Evolutionary conservation across 441 rosid genomes (phyloP).

Genomic region (Gossypium gossypioides): DNA sequence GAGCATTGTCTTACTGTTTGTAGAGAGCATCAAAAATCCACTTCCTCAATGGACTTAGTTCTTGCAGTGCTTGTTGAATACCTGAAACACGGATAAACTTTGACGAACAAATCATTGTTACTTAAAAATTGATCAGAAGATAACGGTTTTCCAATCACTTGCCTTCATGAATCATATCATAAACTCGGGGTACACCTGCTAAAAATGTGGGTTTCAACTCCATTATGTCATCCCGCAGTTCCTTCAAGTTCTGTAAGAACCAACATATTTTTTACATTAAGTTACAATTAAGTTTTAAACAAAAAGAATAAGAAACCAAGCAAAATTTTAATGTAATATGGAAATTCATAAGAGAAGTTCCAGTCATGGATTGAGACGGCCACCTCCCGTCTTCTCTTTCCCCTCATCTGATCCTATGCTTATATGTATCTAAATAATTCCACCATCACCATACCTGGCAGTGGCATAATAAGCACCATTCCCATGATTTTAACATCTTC

Average conservation of each 20-base stretch:
- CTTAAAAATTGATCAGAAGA: slow-evolving; percentile 6
- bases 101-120: background rate
- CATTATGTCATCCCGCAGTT: slow-evolving; percentile 64
- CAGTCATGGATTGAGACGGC: background rate
- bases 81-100: slow-evolving; percentile 26
- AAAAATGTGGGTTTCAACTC: slow-evolving; percentile 80
- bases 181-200: slow-evolving; percentile 91
- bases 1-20: slow-evolving; percentile 39
- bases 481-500: no score
- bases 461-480: background rate
- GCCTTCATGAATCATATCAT: slow-evolving; percentile 79
- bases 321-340: background rate
- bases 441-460: background rate
- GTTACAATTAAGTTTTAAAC: background rate
- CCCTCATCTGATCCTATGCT: background rate
- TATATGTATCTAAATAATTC: background rate
- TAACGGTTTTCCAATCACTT: slow-evolving; percentile 15
- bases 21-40: slow-evolving; percentile 57
- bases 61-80: slow-evolving; percentile 51
- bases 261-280: background rate
- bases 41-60: slow-evolving; percentile 65
- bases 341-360: background rate
- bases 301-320: background rate
- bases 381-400: background rate
- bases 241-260: slow-evolving; percentile 62